Base-by-base conservation (phyloP, 2,329 filamentous ascomycete genomes). In the Elsinoe ampelina region DNA sequence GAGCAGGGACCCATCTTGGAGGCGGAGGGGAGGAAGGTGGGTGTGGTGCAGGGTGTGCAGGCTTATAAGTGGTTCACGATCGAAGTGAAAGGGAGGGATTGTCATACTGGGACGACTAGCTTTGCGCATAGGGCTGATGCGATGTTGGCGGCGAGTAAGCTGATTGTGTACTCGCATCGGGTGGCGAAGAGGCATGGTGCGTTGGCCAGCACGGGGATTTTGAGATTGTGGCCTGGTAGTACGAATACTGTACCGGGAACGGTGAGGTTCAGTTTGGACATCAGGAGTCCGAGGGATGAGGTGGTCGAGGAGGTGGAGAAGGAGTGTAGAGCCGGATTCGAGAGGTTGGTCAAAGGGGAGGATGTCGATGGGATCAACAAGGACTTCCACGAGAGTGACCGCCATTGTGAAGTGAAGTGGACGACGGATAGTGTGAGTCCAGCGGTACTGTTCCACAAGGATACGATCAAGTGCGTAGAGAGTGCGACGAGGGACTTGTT, bases 1-100 rank as follows among this genome's bases (percentile, higher is more conserved):
- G 89, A 95, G 67, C 89, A 95, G 67, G 87, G 87, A 0, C 87
- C 87, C 0, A 80, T 89, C 34, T 77, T 95, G 1, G 83, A 91
- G 64, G 77, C 77, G 13, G 75, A 79, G 26, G 72, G 76, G 22
- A 77, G 83, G 61, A 82, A 83, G 55, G 78, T 92, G 54, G 84
- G 85, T 19, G 78, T 87, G 5, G 87, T 91, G 3, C 78, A 80
- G 32, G 86, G 85, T 2, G 86, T 87, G 1, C 86, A 90, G 66
- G 84, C 84, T 4, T 89, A 87, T 68, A 80, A 82, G 58, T 90
- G 87, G 87, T 83, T 83, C 67, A 85, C 80, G 0, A 69, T 90
- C 36, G 80, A 79, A 5, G 77, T 90, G 2, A 73, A 73, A 8
- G 86, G 87, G 1, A 74, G 80, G 62, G 86, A 89, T 62, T 81